Evolutionary conservation across 257 asterid species (phyloP), one percentile per base, ranked within the genome.

Genomic region (Nicotiana benthamiana): DNA sequence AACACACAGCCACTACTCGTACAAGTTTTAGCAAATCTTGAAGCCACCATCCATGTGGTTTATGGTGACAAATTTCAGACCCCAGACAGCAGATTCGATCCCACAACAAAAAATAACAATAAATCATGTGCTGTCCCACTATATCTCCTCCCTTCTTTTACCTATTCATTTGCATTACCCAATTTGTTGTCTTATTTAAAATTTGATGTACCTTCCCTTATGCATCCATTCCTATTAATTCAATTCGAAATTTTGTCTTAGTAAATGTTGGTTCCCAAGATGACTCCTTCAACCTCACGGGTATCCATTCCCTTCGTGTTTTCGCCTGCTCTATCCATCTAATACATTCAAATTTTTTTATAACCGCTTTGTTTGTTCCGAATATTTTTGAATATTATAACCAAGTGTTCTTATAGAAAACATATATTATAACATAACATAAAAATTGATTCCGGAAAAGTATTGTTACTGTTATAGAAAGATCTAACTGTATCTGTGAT

Each of bases 11-110:
- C 78, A 72, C 61, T 24, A 12, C 78, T 54, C 48, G 12, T 40
- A 40, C 3, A 40, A 40, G 8, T 72, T 72, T 85, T 32, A 89
- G 81, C 77, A 80, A 86, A 46, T 85, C 90, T 79, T 89, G 59
- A 87, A 87, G 90, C 80, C 62, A 56, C 24, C 22, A n/a, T 70
- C 59, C 36, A 70, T 43, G 77, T 43, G 77, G 32, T 43, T 22
- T 70, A 43, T 70, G 12, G 59, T 68, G 32, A 36, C 30, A 59
- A 40, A 59, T 22, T 59, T 59, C 65, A 59, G 64, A 20, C 13
- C 28, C 64, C 30, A 59, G 30, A 22, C 76, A 36, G 3, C 57
- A 70, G 34, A 70, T 72, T 48, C 40, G 68, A 62, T 27, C 68
- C 68, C 48, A 9, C 48, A 2, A 62, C n/a, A 26, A 12, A 34